Conservation (phyloP, 2,329 filamentous ascomycete species). For the Colletotrichum theobromicola region DNA sequence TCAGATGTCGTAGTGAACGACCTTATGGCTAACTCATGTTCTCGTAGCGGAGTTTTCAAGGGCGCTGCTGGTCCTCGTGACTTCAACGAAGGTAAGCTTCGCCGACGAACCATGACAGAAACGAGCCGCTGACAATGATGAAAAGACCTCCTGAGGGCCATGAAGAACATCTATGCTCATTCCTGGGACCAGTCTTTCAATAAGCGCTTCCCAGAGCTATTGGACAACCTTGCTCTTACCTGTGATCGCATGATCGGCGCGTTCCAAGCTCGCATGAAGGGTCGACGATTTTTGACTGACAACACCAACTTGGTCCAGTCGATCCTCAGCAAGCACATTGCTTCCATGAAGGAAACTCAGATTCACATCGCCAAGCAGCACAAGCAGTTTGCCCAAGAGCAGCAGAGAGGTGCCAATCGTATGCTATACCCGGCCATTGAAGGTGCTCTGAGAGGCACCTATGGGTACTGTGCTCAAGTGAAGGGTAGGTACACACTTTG, state of each 20-base stretch:
- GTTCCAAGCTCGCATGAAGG: background rate
- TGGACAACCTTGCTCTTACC: background rate
- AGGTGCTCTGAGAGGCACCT: background rate
- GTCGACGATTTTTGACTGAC: background rate
- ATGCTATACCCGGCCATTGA: background rate
- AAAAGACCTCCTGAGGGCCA: constrained; percentile 27
- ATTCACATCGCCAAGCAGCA: background rate
- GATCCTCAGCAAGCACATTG: background rate
- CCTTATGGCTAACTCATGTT: background rate
- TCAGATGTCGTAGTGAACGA: background rate
- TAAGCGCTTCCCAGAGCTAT: constrained; percentile 19
- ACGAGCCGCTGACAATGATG: background rate
- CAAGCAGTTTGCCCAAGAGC: background rate
- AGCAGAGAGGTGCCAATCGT: constrained; percentile 26
- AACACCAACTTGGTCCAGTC: background rate
- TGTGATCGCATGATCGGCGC: background rate
- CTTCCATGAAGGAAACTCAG: background rate
- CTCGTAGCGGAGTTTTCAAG: background rate
- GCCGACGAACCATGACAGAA: background rate
- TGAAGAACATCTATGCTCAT: constrained; percentile 19
- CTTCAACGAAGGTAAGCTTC: constrained; percentile 8
- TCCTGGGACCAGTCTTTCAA: constrained; percentile 31
- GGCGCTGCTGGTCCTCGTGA: background rate
- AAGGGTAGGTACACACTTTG: background rate
- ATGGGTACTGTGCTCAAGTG: background rate